Conservation (phyloP, 768 basidiomycete genomes). For the Grammothele lineata region DNA sequence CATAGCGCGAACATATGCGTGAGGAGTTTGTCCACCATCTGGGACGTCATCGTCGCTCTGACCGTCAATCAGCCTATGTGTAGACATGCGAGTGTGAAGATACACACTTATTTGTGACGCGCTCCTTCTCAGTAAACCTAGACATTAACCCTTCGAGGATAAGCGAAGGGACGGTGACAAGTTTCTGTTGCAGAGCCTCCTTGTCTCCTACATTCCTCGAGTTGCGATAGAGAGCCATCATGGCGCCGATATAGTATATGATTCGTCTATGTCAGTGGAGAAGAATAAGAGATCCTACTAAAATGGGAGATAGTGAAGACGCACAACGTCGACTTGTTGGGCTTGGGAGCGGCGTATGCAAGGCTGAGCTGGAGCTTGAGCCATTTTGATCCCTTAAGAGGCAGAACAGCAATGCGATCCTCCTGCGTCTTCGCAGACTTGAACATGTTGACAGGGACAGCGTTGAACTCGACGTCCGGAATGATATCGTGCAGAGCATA, state of each 20-base stretch:
- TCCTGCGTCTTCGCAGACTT: conserved; percentile 44
- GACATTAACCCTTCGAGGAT: conserved; percentile 72
- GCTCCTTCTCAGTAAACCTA: conserved; percentile 74
- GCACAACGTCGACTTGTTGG: conserved; percentile 56
- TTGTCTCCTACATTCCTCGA: conserved; percentile 42
- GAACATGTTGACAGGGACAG: conserved; percentile 54
- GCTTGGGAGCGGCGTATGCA: conserved; percentile 37
- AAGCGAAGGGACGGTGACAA: conserved; percentile 54
- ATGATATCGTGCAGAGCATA: conserved; percentile 76
- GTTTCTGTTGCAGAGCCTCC: conserved; percentile 49
- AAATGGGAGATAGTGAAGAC: not conserved
- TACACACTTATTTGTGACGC: conserved; percentile 62
- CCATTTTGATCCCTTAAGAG: conserved; percentile 65
- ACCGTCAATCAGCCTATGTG: not conserved
- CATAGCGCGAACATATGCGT: conserved; percentile 80
- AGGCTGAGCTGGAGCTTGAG: conserved; percentile 58
- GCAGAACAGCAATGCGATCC: conserved; percentile 53
- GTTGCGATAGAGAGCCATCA: conserved; percentile 64
- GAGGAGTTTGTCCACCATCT: conserved; percentile 66
- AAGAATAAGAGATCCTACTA: no score
- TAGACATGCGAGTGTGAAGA: not conserved
- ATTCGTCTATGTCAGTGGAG: conserved; percentile 58
- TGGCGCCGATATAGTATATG: conserved; percentile 75
- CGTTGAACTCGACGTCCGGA: conserved; percentile 75
- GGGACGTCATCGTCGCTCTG: conserved; percentile 50